Evolutionary conservation across 352 stramenopile species (phyloP), one percentile per base, ranked within the genome.

Genomic region (Globisporangium splendens): DNA sequence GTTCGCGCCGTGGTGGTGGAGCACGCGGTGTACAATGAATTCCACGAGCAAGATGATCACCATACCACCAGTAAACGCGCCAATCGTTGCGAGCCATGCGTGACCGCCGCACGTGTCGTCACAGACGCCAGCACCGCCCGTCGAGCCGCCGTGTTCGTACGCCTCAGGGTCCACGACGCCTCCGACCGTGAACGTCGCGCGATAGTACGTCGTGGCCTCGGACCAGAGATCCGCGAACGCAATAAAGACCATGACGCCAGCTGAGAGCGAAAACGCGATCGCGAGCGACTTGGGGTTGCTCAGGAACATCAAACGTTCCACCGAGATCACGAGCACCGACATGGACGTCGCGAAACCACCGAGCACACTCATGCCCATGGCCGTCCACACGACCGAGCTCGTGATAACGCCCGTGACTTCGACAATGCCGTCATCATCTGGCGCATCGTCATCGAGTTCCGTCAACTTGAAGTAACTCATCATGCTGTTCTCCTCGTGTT

Each of bases 181-280:
- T 21, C 74, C 74, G 35, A 76, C 73, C 5, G 79, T 86, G 55
- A 82, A 89, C 2, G 72, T 62, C 24, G 75, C 74, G 39, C 66
- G 73, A 65, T 82, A 89, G 59, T 69, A 86, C 35, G 70, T 70
- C 41, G 88, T 72, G 28, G 77, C 63, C 47, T 91, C 79, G 1
- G 70, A 68, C 55, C 78, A 86, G 39, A 91, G 50, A 63, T 89
- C 75, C 13, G 80, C 75, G 14, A 91, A 75, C 14, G 77, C 73
- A 47, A 91, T 89, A 60, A 91, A 89, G 21, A 88, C 54, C 79
- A 89, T 91, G 60, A 89, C 82, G 46, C 82, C 82, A 4, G 82
- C 79, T 20, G 82, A 88, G 4, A 91, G 61, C 20, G 79, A 66
- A 50, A 89, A 88, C n/a, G 82, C 70, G 17, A 88, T 56, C 18